Conservation (phyloP, 805 yeast species). For the Candida qinlingensis region DNA sequence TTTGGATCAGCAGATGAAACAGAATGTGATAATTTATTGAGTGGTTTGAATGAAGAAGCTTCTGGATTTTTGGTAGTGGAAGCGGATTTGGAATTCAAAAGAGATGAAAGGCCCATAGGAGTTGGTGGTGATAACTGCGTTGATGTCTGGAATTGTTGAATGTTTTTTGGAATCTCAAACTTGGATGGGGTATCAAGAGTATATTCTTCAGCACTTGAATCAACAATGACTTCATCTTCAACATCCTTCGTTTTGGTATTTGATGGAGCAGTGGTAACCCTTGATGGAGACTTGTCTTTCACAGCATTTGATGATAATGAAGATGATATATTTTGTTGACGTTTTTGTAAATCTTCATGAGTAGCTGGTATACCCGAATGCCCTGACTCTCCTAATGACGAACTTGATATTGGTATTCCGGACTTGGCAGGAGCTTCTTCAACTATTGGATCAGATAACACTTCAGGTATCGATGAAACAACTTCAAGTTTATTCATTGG, state of each 20-base stretch:
- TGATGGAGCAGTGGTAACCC: background rate
- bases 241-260: background rate
- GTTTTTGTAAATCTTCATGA: too few relatives aligned
- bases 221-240: background rate
- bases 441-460: background rate
- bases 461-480: background rate
- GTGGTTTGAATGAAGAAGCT: background rate
- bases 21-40: too few relatives aligned
- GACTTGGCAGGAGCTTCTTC: too few relatives aligned
- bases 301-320: too few relatives aligned
- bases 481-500: background rate
- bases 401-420: too few relatives aligned
- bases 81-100: background rate
- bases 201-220: background rate
- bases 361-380: too few relatives aligned
- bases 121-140: constrained; percentile 1
- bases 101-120: background rate
- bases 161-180: background rate
- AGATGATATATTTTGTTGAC: too few relatives aligned
- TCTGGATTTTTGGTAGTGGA: background rate
- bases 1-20: too few relatives aligned
- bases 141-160: constrained; percentile 2
- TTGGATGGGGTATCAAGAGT: background rate
- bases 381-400: too few relatives aligned
- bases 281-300: too few relatives aligned